These are phyloP conservation scores for Pseudocercospora crystallina DNA, from an alignment of 2,329 filamentous ascomycete genomes.

Conservation along the genomic window DNA sequence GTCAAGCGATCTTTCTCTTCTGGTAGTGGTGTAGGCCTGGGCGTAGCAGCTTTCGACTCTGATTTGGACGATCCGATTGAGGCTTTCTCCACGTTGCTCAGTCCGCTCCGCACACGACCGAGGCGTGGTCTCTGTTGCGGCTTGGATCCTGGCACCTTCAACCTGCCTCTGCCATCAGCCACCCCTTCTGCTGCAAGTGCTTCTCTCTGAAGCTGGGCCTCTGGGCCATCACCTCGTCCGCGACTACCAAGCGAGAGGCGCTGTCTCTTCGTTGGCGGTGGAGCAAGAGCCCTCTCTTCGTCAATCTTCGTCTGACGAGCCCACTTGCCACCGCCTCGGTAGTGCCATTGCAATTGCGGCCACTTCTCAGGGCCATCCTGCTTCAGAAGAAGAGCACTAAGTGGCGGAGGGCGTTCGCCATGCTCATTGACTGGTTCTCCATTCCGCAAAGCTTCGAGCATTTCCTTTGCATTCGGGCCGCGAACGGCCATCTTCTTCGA, in stretches of 20 bases:
- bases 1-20: conserved; percentile 34
- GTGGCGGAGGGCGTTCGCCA: conserved; percentile 18
- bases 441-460: conserved; percentile 14
- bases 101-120: conserved; percentile 14
- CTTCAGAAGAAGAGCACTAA: conserved; percentile 28
- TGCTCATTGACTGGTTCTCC: conserved; percentile 20
- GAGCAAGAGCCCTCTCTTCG: conserved; percentile 12
- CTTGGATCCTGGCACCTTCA: not conserved
- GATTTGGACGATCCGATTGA: conserved; percentile 20
- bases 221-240: conserved; percentile 19
- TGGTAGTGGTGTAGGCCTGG: conserved; percentile 32
- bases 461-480: conserved; percentile 24
- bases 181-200: conserved; percentile 15
- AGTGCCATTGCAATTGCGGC: conserved; percentile 31
- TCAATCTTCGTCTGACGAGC: conserved; percentile 29
- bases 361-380: conserved; percentile 35
- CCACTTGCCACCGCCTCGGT: conserved; percentile 37
- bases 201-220: conserved; percentile 27
- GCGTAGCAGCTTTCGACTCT: conserved; percentile 31
- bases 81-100: conserved; percentile 1
- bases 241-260: conserved; percentile 8
- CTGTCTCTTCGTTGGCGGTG: conserved; percentile 10
- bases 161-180: conserved; percentile 7
- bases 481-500: conserved; percentile 32
- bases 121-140: conserved; percentile 9